Conservation (phyloP, 139 green algal genomes). For the Closterium sp. region DNA sequence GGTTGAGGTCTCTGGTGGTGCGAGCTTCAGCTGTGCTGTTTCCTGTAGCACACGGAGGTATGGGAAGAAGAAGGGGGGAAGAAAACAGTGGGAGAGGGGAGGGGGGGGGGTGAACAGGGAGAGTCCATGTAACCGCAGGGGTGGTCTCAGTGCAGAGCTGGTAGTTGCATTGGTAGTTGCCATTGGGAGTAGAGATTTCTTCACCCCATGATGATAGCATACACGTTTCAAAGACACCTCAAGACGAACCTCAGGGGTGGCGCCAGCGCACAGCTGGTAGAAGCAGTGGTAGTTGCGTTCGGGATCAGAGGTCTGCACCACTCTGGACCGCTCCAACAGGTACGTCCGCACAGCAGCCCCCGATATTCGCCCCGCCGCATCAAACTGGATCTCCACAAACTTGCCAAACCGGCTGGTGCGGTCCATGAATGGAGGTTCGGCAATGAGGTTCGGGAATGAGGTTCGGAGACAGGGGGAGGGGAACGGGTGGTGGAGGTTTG, state of each 20-base stretch:
- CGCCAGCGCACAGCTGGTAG: constrained; percentile 96
- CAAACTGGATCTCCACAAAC: constrained; percentile 98
- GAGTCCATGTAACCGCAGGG: too few species aligned
- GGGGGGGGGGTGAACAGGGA: too few species aligned
- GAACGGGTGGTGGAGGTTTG: too few species aligned
- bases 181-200: constrained; percentile 92
- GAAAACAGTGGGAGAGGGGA: too few species aligned
- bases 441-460: constrained; percentile 55
- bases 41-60: constrained; percentile 1
- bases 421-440: neutral
- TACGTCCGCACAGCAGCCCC: constrained; percentile 76
- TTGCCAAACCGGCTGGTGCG: constrained; percentile 89
- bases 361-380: constrained; percentile 47
- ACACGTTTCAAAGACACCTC: constrained; percentile 75
- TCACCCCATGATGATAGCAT: too few species aligned
- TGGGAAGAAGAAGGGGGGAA: too few species aligned
- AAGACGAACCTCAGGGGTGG: constrained; percentile 55
- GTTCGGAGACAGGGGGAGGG: neutral
- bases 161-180: too few species aligned
- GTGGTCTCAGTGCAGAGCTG: too few species aligned
- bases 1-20: too few species aligned
- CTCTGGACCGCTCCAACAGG: constrained; percentile 90
- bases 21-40: constrained; percentile 27
- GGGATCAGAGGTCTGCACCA: constrained; percentile 90
- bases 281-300: constrained; percentile 99